Evolutionary conservation across 108 stramenopile genomes (phyloP).

Genomic region (Hondaea fermentalgiana): DNA sequence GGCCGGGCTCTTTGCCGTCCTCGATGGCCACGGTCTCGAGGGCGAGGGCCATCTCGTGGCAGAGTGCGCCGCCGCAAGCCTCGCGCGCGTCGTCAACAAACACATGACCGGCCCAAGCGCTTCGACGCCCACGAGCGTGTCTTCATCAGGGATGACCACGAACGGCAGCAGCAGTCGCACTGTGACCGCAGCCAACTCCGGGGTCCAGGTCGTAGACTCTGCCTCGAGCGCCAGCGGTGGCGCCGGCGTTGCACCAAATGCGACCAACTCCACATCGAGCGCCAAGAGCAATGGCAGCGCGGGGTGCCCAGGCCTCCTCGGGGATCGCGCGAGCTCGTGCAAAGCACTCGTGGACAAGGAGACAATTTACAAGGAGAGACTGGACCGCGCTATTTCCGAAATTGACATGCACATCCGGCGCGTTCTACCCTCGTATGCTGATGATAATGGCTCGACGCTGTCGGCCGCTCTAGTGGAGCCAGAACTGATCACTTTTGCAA

Average conservation of each 20-base stretch:
- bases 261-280: too few relatives aligned
- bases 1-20: not conserved
- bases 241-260: too few relatives aligned
- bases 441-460: not conserved
- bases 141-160: not conserved
- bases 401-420: not conserved
- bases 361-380: not conserved
- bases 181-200: not conserved
- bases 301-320: too few relatives aligned
- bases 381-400: not conserved
- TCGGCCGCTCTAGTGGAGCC: not conserved
- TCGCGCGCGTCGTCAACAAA: not conserved
- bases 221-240: too few relatives aligned
- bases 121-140: not conserved
- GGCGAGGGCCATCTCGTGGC: not conserved
- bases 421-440: not conserved
- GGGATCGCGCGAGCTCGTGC: not conserved
- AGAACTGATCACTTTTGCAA: not conserved
- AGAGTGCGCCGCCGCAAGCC: not conserved
- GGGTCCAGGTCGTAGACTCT: too few relatives aligned
- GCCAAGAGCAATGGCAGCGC: too few relatives aligned
- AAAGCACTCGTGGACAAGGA: not conserved
- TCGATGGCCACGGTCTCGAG: slow-evolving; percentile 14
- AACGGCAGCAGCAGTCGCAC: not conserved
- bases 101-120: not conserved